A percentile compares a stretch with the other conserved stretches of the same genome.
phyloP scores from a whole-genome alignment of 352 stramenopile species.

The Phytophthora fragariae region DNA sequence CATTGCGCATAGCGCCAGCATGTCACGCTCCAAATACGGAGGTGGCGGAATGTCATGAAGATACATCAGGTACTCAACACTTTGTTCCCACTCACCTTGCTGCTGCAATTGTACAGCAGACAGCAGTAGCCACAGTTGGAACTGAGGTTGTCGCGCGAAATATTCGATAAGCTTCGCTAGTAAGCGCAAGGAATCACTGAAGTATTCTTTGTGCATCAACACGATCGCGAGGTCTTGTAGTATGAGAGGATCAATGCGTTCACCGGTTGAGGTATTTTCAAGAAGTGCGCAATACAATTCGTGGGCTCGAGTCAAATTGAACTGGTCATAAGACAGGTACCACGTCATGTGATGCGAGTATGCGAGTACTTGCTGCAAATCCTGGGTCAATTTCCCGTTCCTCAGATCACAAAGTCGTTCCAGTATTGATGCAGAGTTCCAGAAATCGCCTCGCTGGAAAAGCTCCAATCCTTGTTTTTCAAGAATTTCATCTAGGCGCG shows the following conservation, averaged over 20 bases:
- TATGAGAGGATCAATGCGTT: conserved; percentile 45
- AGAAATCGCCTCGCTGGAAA: conserved; percentile 59
- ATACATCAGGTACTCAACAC: conserved; percentile 67
- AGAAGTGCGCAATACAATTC: conserved; percentile 55
- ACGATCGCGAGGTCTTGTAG: conserved; percentile 72
- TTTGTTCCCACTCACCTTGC: conserved; percentile 59
- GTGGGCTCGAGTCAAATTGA: conserved; percentile 57
- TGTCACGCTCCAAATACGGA: conserved; percentile 68
- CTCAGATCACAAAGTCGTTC: conserved; percentile 40
- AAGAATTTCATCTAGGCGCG: conserved; percentile 45
- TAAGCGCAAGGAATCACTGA: conserved; percentile 56
- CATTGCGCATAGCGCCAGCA: conserved; percentile 66
- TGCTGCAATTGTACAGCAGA: conserved; percentile 70
- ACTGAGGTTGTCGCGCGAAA: conserved; percentile 53
- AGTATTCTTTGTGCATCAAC: conserved; percentile 66
- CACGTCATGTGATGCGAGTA: conserved; percentile 78
- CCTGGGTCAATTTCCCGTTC: conserved; percentile 10
- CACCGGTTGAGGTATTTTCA: conserved; percentile 4
- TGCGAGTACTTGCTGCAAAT: conserved; percentile 44
- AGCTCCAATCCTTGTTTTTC: conserved; percentile 47
- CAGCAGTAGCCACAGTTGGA: conserved; percentile 68
- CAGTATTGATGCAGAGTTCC: conserved; percentile 61
- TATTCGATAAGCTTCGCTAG: conserved; percentile 69
- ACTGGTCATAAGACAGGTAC: conserved; percentile 63
- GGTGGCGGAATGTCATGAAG: conserved; percentile 56